Percentiles rank a stretch among this genome's conserved stretches.
Evolutionary conservation across 2,329 filamentous ascomycete genomes (phyloP).

Genomic region (Fusarium compactum): DNA sequence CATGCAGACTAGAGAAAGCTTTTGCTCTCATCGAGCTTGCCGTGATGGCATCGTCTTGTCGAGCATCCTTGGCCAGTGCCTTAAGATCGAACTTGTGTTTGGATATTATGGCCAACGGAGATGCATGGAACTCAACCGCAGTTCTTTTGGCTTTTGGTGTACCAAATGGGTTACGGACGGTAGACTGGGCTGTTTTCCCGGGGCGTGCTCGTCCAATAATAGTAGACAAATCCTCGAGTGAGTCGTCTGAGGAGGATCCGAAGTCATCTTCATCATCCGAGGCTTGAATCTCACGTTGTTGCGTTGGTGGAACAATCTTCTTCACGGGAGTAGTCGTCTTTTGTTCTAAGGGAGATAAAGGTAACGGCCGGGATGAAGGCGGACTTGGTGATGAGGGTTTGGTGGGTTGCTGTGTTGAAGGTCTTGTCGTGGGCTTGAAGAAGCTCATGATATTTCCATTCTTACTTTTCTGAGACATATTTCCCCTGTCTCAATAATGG

Average conservation of each 20-base stretch:
- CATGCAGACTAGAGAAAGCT: constrained; percentile 47
- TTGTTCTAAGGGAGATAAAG: constrained; percentile 44
- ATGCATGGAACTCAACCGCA: constrained; percentile 55
- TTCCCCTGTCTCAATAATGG: background rate
- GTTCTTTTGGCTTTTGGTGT: constrained; percentile 64
- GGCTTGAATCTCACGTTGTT: constrained; percentile 72
- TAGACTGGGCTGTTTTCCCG: constrained; percentile 29
- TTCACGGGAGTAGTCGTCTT: constrained; percentile 45
- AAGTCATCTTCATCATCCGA: constrained; percentile 79
- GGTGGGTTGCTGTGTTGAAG: constrained; percentile 21
- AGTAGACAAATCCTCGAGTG: constrained; percentile 64
- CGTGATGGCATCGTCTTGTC: constrained; percentile 69
- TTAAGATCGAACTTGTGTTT: constrained; percentile 75
- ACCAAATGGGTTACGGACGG: constrained; percentile 45
- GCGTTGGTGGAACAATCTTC: constrained; percentile 49
- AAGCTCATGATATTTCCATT: constrained; percentile 55
- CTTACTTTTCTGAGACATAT: constrained; percentile 44
- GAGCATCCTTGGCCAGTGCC: constrained; percentile 69
- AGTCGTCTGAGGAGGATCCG: constrained; percentile 66
- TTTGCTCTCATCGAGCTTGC: constrained; percentile 63
- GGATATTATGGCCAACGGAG: constrained; percentile 63
- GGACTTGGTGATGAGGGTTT: constrained; percentile 17
- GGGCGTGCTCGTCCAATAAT: constrained; percentile 49
- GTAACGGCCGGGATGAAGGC: constrained; percentile 33
- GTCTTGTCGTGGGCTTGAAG: constrained; percentile 51